Evolutionary conservation across 2,329 filamentous ascomycete species (phyloP).

Genomic region (Rhytidhysteron rufulum): DNA sequence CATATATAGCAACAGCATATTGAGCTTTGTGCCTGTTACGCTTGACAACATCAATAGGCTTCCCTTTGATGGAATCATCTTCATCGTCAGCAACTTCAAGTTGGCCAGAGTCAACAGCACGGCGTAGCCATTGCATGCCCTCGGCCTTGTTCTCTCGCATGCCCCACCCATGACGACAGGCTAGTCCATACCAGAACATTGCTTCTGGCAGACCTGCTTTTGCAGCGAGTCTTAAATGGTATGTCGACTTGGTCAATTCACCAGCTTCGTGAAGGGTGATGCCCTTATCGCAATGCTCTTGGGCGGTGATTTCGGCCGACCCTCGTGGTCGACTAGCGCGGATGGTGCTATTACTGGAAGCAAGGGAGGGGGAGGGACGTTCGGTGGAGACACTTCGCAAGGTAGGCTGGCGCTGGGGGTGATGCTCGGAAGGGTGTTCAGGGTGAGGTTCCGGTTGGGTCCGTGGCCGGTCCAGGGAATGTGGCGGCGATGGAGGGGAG

Average conservation of each 20-base stretch:
- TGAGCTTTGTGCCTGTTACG: conserved; percentile 84
- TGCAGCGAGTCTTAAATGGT: conserved; percentile 87
- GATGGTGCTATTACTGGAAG: conserved; percentile 44
- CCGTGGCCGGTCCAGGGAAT: conserved; percentile 28
- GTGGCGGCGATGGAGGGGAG: conserved; percentile 37
- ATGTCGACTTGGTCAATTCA: conserved; percentile 87
- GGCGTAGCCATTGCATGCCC: conserved; percentile 86
- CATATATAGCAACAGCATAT: conserved; percentile 92
- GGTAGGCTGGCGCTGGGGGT: too few species aligned
- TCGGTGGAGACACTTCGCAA: conserved; percentile 11
- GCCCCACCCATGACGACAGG: conserved; percentile 95
- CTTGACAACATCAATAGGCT: conserved; percentile 63
- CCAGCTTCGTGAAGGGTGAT: conserved; percentile 88
- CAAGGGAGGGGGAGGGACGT: conserved; percentile 27
- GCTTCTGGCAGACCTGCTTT: conserved; percentile 82
- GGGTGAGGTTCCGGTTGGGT: conserved; percentile 12
- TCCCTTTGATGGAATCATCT: conserved; percentile 57
- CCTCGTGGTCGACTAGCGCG: conserved; percentile 42
- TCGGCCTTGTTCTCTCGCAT: conserved; percentile 90
- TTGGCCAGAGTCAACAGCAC: conserved; percentile 80
- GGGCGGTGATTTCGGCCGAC: conserved; percentile 66
- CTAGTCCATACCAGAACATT: conserved; percentile 93
- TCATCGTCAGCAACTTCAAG: conserved; percentile 82
- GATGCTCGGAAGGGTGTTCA: too few species aligned
- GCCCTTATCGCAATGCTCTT: conserved; percentile 86